Conservation (phyloP, 2,329 filamentous ascomycete genomes). For the Mycosphaerelloides madeirae region DNA sequence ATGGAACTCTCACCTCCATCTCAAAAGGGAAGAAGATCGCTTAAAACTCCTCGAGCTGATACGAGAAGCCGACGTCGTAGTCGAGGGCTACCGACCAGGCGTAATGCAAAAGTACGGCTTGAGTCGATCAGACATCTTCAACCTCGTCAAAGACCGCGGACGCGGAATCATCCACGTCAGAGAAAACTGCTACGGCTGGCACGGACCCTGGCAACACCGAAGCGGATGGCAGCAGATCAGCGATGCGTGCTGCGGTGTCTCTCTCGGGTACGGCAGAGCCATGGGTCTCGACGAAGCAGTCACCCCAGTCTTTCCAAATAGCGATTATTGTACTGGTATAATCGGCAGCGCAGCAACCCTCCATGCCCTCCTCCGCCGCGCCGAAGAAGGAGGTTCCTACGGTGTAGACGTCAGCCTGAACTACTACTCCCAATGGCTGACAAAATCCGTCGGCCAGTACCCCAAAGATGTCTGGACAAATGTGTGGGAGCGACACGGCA, state of each 20-base stretch:
- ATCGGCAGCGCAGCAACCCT: slow-evolving; percentile 18
- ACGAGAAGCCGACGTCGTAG: slow-evolving; percentile 47
- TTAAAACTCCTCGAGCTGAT: slow-evolving; percentile 40
- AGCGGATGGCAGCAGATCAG: slow-evolving; percentile 53
- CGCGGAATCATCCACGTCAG: slow-evolving; percentile 45
- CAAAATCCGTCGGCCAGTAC: slow-evolving; percentile 23
- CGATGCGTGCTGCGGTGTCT: slow-evolving; percentile 34
- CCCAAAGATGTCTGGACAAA: slow-evolving; percentile 43
- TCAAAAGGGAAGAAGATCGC: slow-evolving; percentile 37
- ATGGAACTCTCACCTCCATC: slow-evolving; percentile 43
- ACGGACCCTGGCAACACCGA: slow-evolving; percentile 45
- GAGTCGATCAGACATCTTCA: slow-evolving; percentile 37
- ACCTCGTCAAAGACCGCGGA: slow-evolving; percentile 38
- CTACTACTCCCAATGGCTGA: slow-evolving; percentile 29
- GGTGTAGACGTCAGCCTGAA: slow-evolving; percentile 23
- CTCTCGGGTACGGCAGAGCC: slow-evolving; percentile 11
- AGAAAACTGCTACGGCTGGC: slow-evolving; percentile 53
- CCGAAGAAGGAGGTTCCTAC: slow-evolving; percentile 24
- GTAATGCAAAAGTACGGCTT: slow-evolving; percentile 48
- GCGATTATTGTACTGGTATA: slow-evolving; percentile 18
- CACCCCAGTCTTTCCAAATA: slow-evolving; percentile 3
- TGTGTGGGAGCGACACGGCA: slow-evolving; percentile 44
- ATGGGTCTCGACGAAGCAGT: slow-evolving; percentile 20
- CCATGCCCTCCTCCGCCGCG: slow-evolving; percentile 23
- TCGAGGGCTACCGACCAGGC: slow-evolving; percentile 48